Conservation (phyloP, 2,329 filamentous ascomycete species). For the Xenoacremonium recifei region DNA sequence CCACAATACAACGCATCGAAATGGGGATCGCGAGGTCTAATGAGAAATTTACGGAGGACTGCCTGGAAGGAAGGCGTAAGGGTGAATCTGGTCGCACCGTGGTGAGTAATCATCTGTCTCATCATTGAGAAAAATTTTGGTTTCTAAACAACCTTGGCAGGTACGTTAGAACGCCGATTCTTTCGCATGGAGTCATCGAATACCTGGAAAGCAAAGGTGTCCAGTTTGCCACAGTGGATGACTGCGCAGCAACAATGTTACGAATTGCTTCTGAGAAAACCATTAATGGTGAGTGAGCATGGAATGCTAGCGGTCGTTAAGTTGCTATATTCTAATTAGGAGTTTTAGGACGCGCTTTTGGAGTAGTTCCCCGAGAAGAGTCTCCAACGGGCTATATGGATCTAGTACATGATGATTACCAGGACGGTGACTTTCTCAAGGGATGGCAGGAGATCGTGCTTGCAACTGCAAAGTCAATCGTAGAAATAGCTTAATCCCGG, state of each 20-base stretch:
- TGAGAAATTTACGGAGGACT: conserved; percentile 8
- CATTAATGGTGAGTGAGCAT: conserved; percentile 7
- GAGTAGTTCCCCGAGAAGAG: conserved; percentile 7
- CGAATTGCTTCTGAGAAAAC: conserved; percentile 1
- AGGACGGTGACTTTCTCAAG: conserved; percentile 5
- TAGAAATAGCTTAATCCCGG: too few species aligned
- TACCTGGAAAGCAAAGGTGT: conserved; percentile 7
- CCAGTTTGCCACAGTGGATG: conserved; percentile 9
- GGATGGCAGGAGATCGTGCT: conserved; percentile 9
- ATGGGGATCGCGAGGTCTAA: conserved; percentile 8
- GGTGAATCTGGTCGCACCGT: conserved; percentile 8
- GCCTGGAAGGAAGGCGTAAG: conserved; percentile 7
- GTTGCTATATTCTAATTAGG: too few species aligned
- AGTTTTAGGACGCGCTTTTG: conserved; percentile 8
- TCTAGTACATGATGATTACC: conserved; percentile 10
- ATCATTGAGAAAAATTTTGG: too few species aligned
- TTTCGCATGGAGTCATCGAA: conserved; percentile 4
- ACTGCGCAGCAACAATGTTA: conserved; percentile 4
- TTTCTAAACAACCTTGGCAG: too few species aligned
- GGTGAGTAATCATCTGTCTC: too few species aligned
- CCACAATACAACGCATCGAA: conserved; percentile 11
- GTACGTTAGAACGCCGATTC: conserved; percentile 11
- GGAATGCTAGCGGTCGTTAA: too few species aligned
- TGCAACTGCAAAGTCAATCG: conserved; percentile 8
- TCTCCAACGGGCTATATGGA: conserved; percentile 5